Conservation (phyloP, 1,284 basidiomycete species). For the Sphagnurus paluster region DNA sequence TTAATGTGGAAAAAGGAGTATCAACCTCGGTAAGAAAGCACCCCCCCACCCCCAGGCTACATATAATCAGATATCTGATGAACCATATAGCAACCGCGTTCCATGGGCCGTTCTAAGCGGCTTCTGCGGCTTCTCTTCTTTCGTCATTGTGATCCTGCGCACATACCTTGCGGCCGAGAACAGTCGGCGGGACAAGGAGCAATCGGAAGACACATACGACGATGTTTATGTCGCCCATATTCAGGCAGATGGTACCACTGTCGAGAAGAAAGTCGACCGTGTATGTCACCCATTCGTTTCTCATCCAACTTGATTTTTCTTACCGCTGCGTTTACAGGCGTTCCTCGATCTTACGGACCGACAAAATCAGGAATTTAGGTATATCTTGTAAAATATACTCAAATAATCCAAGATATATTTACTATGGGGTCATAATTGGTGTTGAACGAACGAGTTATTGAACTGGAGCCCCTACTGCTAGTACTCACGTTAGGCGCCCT, state of each 20-base stretch:
- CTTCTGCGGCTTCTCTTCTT: slow-evolving; percentile 52
- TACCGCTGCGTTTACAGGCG: slow-evolving; percentile 33
- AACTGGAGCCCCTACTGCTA: too few relatives aligned
- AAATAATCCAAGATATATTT: neutral
- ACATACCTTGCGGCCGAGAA: slow-evolving; percentile 66
- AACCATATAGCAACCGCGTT: slow-evolving; percentile 49
- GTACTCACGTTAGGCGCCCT: too few relatives aligned
- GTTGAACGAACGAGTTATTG: neutral
- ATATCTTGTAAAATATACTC: slow-evolving; percentile 28
- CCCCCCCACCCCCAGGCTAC: neutral
- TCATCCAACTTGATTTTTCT: slow-evolving; percentile 6
- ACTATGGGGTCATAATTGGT: slow-evolving; percentile 3
- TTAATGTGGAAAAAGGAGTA: slow-evolving; percentile 79
- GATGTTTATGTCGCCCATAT: slow-evolving; percentile 59
- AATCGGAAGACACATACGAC: slow-evolving; percentile 60
- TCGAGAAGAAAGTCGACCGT: slow-evolving; percentile 61
- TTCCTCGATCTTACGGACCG: slow-evolving; percentile 72
- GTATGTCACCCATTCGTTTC: slow-evolving; percentile 36
- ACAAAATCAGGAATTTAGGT: slow-evolving; percentile 62
- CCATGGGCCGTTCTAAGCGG: slow-evolving; percentile 70
- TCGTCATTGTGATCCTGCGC: slow-evolving; percentile 58
- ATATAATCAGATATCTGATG: neutral
- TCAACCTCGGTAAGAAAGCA: slow-evolving; percentile 59
- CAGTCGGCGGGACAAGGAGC: slow-evolving; percentile 55
- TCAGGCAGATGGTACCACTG: slow-evolving; percentile 51